These are phyloP conservation scores for Myriosclerotinia curreyana DNA, from an alignment of 2,329 filamentous ascomycete genomes.

Conservation along the genomic window DNA sequence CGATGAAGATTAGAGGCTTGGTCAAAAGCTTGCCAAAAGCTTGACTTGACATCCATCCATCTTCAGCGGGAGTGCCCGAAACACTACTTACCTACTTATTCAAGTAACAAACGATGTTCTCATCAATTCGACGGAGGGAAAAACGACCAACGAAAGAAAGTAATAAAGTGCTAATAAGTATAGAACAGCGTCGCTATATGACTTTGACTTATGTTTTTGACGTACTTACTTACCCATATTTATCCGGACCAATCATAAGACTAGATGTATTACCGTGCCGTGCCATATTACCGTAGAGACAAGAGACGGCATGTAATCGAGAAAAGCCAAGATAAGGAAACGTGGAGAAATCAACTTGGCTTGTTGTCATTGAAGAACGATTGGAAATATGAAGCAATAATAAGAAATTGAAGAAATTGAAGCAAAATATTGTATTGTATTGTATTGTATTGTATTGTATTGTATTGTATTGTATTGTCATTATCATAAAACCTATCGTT, in stretches of 20 bases:
- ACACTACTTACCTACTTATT: background rate
- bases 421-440: no score
- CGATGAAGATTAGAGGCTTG: background rate
- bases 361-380: background rate
- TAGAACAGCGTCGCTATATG: no score
- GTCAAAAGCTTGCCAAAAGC: slow-evolving; percentile 5
- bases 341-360: slow-evolving; percentile 11
- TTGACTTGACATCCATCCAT: slow-evolving; percentile 19
- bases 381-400: background rate
- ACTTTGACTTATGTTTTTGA: no score
- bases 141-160: no score
- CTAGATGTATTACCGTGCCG: background rate
- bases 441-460: no score
- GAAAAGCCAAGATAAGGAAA: slow-evolving; percentile 7
- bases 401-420: background rate
- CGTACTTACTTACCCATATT: no score
- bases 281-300: background rate
- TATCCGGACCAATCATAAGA: background rate
- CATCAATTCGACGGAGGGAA: no score
- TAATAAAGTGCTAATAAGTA: no score
- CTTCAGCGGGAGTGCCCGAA: background rate
- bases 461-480: no score
- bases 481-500: slow-evolving; percentile 1
- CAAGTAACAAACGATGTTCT: no score
- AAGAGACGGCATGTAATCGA: no score